phyloP scores from a whole-genome alignment of 345 rosid genomes.

The Salix koriyanagi region DNA sequence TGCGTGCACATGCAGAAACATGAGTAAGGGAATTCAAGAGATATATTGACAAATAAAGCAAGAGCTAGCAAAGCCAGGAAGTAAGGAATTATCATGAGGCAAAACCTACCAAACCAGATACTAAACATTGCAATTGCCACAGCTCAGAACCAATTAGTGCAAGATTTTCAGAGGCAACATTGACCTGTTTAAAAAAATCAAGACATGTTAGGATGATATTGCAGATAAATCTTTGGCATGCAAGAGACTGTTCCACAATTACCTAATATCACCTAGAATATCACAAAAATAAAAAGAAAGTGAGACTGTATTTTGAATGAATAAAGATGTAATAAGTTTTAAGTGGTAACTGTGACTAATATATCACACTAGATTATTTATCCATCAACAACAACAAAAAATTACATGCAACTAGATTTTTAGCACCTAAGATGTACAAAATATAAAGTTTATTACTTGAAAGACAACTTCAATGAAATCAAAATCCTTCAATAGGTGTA shows the following conservation, averaged over 20 bases:
- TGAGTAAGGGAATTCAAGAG: neutral
- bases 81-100: neutral
- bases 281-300: neutral
- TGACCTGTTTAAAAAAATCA: conserved; percentile 48
- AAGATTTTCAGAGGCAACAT: conserved; percentile 54
- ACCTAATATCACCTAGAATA: neutral
- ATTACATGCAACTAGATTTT: neutral
- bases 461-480: neutral
- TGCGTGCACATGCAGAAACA: neutral
- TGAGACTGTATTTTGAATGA: neutral
- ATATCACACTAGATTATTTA: neutral
- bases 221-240: neutral
- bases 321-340: neutral
- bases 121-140: conserved; percentile 54
- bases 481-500: neutral
- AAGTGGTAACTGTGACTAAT: neutral
- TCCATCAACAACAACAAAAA: neutral
- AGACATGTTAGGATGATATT: neutral
- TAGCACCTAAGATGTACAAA: neutral
- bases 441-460: neutral
- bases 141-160: conserved; percentile 55
- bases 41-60: neutral
- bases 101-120: conserved; percentile 63
- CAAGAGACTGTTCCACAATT: neutral
- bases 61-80: neutral